phyloP scores from a whole-genome alignment of 306 rosid species.

The Myrica gale region DNA sequence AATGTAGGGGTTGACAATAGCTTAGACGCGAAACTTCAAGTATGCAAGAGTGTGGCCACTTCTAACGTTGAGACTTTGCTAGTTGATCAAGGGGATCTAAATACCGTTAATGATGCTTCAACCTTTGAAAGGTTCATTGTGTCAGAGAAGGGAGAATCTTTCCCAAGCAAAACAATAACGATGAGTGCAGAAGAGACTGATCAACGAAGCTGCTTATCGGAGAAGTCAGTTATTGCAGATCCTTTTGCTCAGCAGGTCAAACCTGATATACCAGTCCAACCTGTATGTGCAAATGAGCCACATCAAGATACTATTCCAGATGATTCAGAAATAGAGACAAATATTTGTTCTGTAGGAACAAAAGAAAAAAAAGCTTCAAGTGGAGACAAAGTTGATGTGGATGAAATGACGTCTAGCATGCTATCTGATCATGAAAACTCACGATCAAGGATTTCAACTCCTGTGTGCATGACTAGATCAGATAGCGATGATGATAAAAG shows the following conservation, averaged over 20 bases:
- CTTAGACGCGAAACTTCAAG: constrained; percentile 32
- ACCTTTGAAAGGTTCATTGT: constrained; percentile 31
- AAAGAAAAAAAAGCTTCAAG: constrained; percentile 25
- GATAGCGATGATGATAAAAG: constrained; percentile 40
- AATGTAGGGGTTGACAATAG: constrained; percentile 35
- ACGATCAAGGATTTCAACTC: constrained; percentile 39
- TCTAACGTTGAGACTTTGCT: constrained; percentile 36
- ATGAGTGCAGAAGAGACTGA: constrained; percentile 33
- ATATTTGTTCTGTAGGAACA: constrained; percentile 35
- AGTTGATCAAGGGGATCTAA: constrained; percentile 35
- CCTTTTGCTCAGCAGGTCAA: constrained; percentile 32
- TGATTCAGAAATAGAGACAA: constrained; percentile 29
- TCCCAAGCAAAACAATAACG: constrained; percentile 28
- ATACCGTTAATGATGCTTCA: constrained; percentile 38
- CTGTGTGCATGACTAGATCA: constrained; percentile 23
- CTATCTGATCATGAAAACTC: constrained; percentile 33
- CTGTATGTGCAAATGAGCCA: constrained; percentile 32
- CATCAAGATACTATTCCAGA: constrained; percentile 32
- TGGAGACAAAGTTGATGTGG: constrained; percentile 32
- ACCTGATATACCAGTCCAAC: constrained; percentile 27
- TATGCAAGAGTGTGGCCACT: constrained; percentile 38
- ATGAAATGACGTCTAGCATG: constrained; percentile 26
- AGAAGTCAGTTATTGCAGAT: constrained; percentile 35
- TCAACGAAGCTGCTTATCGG: constrained; percentile 32
- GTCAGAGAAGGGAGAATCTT: constrained; percentile 28